phyloP scores from a whole-genome alignment of 129 eudicot genomes.

The Arctium lappa region DNA sequence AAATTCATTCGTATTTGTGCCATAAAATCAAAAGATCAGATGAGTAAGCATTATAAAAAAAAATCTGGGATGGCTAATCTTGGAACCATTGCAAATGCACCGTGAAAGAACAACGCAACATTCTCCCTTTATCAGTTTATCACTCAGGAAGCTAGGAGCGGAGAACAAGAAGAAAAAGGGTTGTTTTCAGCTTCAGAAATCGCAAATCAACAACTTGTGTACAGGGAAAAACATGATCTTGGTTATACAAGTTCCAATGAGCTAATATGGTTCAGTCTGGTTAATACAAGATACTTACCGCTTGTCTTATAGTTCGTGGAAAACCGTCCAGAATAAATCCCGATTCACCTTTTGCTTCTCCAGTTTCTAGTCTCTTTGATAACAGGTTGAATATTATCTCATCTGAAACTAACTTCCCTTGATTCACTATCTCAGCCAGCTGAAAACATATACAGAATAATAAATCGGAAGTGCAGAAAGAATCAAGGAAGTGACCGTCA shows the following conservation, averaged over 20 bases:
- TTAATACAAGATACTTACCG: slow-evolving; percentile 48
- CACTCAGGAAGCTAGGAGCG: neutral
- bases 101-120: neutral
- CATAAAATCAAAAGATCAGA: neutral
- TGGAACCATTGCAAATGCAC: neutral
- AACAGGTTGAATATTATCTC: slow-evolving; percentile 79
- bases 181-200: slow-evolving; percentile 9
- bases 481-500: neutral
- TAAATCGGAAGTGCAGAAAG: neutral
- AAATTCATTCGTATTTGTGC: neutral
- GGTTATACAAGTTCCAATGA: neutral
- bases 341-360: slow-evolving; percentile 88
- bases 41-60: neutral
- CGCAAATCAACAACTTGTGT: slow-evolving; percentile 6
- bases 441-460: slow-evolving; percentile 30
- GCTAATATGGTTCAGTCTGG: neutral
- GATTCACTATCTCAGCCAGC: slow-evolving; percentile 86
- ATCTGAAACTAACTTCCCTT: slow-evolving; percentile 93
- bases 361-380: slow-evolving; percentile 88
- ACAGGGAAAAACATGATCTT: neutral
- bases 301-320: slow-evolving; percentile 97
- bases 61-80: neutral
- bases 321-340: slow-evolving; percentile 96
- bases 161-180: neutral
- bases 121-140: neutral